These are phyloP conservation scores for Malus fusca DNA, from an alignment of 306 rosid genomes.

Conservation along the genomic window DNA sequence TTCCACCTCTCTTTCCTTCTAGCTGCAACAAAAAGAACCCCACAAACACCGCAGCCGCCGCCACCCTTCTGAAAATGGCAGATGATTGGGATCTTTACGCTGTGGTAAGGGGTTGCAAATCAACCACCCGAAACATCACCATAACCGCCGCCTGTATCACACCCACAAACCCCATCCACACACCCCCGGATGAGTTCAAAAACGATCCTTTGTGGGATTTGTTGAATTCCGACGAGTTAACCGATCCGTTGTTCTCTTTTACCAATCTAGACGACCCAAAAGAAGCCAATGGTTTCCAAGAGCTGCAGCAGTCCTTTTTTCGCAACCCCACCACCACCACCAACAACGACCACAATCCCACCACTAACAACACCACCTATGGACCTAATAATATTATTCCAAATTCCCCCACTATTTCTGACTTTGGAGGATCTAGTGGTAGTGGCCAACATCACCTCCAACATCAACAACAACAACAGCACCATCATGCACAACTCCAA, in stretches of 20 bases:
- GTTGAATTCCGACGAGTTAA: slow-evolving; percentile 20
- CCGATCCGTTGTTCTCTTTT: slow-evolving; percentile 14
- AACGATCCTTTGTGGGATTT: slow-evolving; percentile 17
- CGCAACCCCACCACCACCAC: slow-evolving; percentile 27
- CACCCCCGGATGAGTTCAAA: not conserved
- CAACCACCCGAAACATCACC: not conserved
- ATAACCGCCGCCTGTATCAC: not conserved
- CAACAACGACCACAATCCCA: slow-evolving; percentile 3
- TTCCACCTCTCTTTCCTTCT: slow-evolving; percentile 11
- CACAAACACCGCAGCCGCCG: not conserved
- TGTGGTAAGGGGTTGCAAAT: slow-evolving; percentile 54
- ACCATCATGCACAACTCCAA: not conserved
- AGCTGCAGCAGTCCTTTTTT: slow-evolving; percentile 38
- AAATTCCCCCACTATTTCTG: slow-evolving; percentile 23
- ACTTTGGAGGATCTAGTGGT: slow-evolving; percentile 23
- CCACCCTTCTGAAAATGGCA: slow-evolving; percentile 17
- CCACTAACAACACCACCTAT: not conserved
- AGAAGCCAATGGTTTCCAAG: slow-evolving; percentile 33
- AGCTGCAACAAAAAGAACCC: not conserved
- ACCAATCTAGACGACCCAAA: not conserved
- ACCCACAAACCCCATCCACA: not conserved
- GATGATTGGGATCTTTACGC: slow-evolving; percentile 80
- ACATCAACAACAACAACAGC: not conserved
- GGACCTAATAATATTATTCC: slow-evolving; percentile 18
- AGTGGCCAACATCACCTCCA: slow-evolving; percentile 23